Evolutionary conservation across 371 early-diverging fungal species (phyloP).

Genomic region (Syncephalastrum sp.): DNA sequence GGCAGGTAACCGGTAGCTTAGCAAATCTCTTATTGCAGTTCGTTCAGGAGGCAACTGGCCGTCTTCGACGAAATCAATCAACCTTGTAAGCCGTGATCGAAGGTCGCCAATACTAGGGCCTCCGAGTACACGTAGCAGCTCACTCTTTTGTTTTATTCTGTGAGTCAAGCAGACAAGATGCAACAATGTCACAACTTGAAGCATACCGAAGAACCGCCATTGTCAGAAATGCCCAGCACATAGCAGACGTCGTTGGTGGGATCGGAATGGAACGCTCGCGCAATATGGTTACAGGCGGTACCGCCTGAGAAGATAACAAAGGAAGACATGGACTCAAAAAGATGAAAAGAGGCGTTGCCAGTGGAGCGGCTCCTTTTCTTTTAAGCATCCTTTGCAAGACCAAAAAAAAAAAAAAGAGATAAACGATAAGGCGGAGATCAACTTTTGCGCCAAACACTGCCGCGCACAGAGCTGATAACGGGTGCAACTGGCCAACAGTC

Average conservation of each 20-base stretch:
- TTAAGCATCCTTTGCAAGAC: no score
- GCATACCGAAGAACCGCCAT: constrained; percentile 64
- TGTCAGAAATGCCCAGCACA: constrained; percentile 72
- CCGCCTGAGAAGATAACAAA: constrained; percentile 72
- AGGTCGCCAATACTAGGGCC: constrained; percentile 73
- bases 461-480: no score
- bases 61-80: constrained; percentile 27
- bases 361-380: no score
- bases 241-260: constrained; percentile 64
- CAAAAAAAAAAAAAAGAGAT: no score
- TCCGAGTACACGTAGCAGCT: constrained; percentile 63
- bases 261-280: constrained; percentile 47
- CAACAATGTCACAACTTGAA: neutral
- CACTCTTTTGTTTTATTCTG: constrained; percentile 25
- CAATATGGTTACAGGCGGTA: constrained; percentile 66
- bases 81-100: constrained; percentile 55
- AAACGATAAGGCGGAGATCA: no score
- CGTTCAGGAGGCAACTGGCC: constrained; percentile 5
- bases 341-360: no score
- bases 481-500: no score
- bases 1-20: constrained; percentile 63
- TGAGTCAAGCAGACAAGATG: neutral
- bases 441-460: no score
- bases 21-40: constrained; percentile 37
- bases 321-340: constrained; percentile 12